phyloP scores from a whole-genome alignment of 2,329 filamentous ascomycete genomes.

The Diaporthe citriasiana region DNA sequence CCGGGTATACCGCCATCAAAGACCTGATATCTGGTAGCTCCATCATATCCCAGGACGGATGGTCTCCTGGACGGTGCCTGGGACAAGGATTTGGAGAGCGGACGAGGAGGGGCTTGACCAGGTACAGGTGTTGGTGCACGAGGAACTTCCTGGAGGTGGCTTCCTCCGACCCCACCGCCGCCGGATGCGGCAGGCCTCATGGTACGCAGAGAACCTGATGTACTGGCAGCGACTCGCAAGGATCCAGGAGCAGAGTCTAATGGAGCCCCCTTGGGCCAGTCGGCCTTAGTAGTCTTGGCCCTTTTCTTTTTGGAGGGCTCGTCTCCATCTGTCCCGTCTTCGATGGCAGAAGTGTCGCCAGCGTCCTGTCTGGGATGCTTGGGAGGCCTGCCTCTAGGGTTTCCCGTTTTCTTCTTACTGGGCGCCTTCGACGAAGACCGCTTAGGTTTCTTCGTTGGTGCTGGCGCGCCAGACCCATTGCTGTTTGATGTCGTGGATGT shows the following conservation, averaged over 20 bases:
- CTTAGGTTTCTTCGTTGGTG: constrained; percentile 57
- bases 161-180: constrained; percentile 55
- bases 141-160: constrained; percentile 78
- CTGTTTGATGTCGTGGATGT: constrained; percentile 44
- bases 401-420: constrained; percentile 63
- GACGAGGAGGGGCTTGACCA: constrained; percentile 53
- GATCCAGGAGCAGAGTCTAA: constrained; percentile 84
- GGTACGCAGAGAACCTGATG: constrained; percentile 86
- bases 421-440: constrained; percentile 74
- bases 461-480: constrained; percentile 47
- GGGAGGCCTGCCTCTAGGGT: constrained; percentile 68
- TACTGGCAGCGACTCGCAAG: constrained; percentile 90
- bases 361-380: constrained; percentile 63
- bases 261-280: constrained; percentile 65
- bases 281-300: constrained; percentile 82
- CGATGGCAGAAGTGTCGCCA: constrained; percentile 81
- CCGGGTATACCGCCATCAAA: constrained; percentile 55
- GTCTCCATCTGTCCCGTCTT: constrained; percentile 74
- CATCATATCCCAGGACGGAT: constrained; percentile 60
- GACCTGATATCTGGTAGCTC: constrained; percentile 48
- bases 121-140: constrained; percentile 84
- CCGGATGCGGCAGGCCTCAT: constrained; percentile 77
- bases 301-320: constrained; percentile 77
- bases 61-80: constrained; percentile 67
- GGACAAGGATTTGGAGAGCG: constrained; percentile 50